Conservation (phyloP, 495 filamentous ascomycete genomes). For the Oidiodendron maius region DNA sequence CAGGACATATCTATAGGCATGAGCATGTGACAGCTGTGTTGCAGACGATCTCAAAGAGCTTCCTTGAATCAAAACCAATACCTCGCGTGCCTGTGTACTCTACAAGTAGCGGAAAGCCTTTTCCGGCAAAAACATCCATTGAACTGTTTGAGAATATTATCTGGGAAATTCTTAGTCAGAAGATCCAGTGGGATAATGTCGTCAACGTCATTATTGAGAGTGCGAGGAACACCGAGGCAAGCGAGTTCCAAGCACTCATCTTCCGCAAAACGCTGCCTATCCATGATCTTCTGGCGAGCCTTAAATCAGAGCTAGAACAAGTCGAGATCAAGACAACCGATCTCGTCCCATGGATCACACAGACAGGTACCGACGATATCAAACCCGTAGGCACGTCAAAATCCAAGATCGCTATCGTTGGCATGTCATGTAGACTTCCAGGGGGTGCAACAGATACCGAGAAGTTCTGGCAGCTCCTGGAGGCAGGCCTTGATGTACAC, state of each 20-base stretch:
- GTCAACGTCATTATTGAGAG: constrained; percentile 14
- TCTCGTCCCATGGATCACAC: background rate
- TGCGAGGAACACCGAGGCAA: background rate
- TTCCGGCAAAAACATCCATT: constrained; percentile 8
- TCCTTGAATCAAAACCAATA: background rate
- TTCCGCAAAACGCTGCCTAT: constrained; percentile 17
- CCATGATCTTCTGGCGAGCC: constrained; percentile 7
- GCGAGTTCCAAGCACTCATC: constrained; percentile 9
- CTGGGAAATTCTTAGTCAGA: constrained; percentile 28
- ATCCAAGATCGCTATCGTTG: constrained; percentile 58
- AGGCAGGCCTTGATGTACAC: constrained; percentile 57
- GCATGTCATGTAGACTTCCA: constrained; percentile 72
- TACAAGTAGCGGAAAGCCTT: constrained; percentile 18
- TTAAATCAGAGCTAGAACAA: background rate
- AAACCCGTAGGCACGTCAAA: background rate
- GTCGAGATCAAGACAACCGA: background rate
- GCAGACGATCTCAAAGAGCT: constrained; percentile 1
- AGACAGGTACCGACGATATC: background rate
- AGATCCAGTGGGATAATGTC: constrained; percentile 27
- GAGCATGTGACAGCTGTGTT: constrained; percentile 24
- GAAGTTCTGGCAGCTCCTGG: constrained; percentile 65
- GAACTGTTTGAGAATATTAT: constrained; percentile 27
- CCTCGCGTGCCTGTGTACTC: constrained; percentile 17
- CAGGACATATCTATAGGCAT: constrained; percentile 32
- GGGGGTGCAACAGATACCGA: constrained; percentile 54